Evolutionary conservation across 495 filamentous ascomycete genomes (phyloP), one percentile per base, ranked within the genome.

Genomic region (Penicillium verhagenii): DNA sequence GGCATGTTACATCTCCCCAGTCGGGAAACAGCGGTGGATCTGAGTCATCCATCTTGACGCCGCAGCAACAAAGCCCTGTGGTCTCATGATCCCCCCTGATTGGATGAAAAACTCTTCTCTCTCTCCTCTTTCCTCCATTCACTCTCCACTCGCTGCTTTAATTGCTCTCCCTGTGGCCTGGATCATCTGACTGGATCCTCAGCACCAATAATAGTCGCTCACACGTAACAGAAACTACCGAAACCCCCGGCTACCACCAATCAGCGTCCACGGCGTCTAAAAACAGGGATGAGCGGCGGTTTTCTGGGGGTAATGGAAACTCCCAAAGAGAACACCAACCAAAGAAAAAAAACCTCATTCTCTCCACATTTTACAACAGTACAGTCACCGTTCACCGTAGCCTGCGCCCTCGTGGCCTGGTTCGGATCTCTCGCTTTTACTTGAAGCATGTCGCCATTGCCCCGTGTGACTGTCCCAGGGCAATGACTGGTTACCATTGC

Each of bases 171-270:
- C 26, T 24, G 31, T 16, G 25, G n/a, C 51, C 31, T 19, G 52
- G 47, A 64, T 72, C 69, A 70, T 67, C 63, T 72, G 69, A 70
- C 67, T 47, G 46, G 46, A 31, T 29, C 50, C 23, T 44, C 21
- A 6, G 35, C 49, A 47, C 56, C 53, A 58, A 53, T 52, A 37
- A 43, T 52, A 25, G 39, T 58, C 57, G 54, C 53, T 57, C 47
- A 66, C 60, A 76, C 72, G 73, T 74, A 76, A 76, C 58, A 72
- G 67, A 74, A 76, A 76, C 58, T 53, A 43, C 21, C 3, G 2
- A n/a, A n/a, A n/a, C n/a, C n/a, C n/a, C n/a, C n/a, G n/a, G n/a
- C 3, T 2, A 8, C n/a, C 35, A 45, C 72, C 69, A 75, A 71
- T 73, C n/a, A 67, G 28, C 35, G 20, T 42, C 38, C 44, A 18